Percentiles rank a stretch among this genome's conserved stretches.
phyloP scores from a whole-genome alignment of 2,329 filamentous ascomycete genomes.

The Fusarium azukiicola region DNA sequence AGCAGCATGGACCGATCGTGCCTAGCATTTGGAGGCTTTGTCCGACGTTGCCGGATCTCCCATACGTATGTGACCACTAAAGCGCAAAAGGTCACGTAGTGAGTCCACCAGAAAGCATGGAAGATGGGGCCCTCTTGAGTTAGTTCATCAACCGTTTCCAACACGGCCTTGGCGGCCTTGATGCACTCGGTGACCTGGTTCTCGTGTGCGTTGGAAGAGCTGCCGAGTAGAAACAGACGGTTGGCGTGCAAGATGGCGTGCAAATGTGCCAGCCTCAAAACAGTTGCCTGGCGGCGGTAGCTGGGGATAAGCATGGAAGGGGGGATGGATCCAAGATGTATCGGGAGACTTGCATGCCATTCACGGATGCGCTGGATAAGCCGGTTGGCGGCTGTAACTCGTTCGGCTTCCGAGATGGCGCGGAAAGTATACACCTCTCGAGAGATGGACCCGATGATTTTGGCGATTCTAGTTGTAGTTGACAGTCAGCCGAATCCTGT shows the following conservation, averaged over 20 bases:
- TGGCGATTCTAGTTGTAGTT: conserved; percentile 56
- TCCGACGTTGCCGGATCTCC: conserved; percentile 58
- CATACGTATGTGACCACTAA: conserved; percentile 76
- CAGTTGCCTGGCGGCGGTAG: conserved; percentile 72
- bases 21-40: conserved; percentile 27
- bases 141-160: conserved; percentile 67
- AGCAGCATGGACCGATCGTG: conserved; percentile 44
- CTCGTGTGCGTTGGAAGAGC: conserved; percentile 23
- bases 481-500: not conserved
- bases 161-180: conserved; percentile 54
- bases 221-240: conserved; percentile 71
- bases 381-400: conserved; percentile 62
- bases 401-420: conserved; percentile 59
- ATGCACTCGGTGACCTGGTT: conserved; percentile 67
- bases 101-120: conserved; percentile 75
- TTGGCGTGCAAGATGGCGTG: conserved; percentile 78
- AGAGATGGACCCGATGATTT: conserved; percentile 64
- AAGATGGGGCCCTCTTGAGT: conserved; percentile 64
- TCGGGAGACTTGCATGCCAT: conserved; percentile 66
- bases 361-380: conserved; percentile 63
- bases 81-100: conserved; percentile 76
- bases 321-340: conserved; percentile 66
- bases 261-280: conserved; percentile 74
- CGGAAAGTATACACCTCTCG: conserved; percentile 65
- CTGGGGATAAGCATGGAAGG: conserved; percentile 69